These are phyloP conservation scores for Agaricus sinodeliciosus DNA, from an alignment of 768 basidiomycete species.

Conservation along the genomic window DNA sequence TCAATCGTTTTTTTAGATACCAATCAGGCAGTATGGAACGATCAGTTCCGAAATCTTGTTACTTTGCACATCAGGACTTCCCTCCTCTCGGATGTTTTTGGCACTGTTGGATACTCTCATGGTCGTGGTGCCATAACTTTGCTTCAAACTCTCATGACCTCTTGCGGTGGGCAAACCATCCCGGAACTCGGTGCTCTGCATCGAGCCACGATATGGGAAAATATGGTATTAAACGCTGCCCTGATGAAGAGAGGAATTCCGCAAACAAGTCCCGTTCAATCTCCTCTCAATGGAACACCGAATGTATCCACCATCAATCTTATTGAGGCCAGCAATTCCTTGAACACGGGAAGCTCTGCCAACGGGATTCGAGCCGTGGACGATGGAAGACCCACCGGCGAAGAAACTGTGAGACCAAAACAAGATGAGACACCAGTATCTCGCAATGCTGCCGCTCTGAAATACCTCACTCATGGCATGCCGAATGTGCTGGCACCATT, in stretches of 20 bases:
- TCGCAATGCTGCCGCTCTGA: conserved; percentile 68
- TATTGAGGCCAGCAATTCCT: conserved; percentile 21
- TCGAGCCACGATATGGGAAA: conserved; percentile 82
- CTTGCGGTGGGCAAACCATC: conserved; percentile 57
- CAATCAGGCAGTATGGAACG: conserved; percentile 45
- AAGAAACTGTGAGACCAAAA: conserved; percentile 12
- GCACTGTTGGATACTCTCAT: conserved; percentile 76
- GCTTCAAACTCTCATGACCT: conserved; percentile 67
- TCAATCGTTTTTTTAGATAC: conserved; percentile 27
- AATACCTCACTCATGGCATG: conserved; percentile 73
- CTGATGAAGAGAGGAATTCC: conserved; percentile 50
- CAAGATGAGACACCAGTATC: conserved; percentile 41
- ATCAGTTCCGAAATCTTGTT: conserved; percentile 65
- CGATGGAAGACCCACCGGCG: background rate
- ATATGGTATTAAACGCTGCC: conserved; percentile 65
- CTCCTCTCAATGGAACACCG: conserved; percentile 44
- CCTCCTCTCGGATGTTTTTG: conserved; percentile 82
- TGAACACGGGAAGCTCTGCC: conserved; percentile 15
- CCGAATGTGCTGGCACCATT: conserved; percentile 74
- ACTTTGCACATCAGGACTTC: conserved; percentile 74
- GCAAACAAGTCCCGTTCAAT: conserved; percentile 32
- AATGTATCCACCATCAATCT: conserved; percentile 35
- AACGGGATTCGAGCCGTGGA: conserved; percentile 22
- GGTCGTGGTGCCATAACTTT: conserved; percentile 69
- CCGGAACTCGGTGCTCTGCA: conserved; percentile 74